phyloP scores from a whole-genome alignment of 169 alveolate genomes.

The Plasmodium vivax region DNA sequence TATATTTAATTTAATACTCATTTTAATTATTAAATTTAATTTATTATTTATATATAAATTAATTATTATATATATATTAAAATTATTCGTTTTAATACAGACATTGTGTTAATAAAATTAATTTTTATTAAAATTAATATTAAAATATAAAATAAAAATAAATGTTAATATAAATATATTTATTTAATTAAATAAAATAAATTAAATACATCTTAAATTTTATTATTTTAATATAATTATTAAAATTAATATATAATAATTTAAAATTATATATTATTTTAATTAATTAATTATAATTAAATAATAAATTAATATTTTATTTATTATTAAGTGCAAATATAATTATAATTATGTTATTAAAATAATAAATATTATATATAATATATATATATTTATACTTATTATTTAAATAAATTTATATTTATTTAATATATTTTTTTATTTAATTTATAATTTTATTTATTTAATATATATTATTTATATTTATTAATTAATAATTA shows the following conservation, averaged over 20 bases:
- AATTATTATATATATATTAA: not conserved
- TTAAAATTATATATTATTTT: no score
- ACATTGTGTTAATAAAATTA: not conserved
- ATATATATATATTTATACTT: not conserved
- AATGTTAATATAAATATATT: not conserved
- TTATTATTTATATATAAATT: not conserved
- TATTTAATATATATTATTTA: not conserved
- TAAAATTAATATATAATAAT: no score
- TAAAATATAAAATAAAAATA: not conserved
- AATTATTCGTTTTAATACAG: not conserved
- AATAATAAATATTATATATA: no score
- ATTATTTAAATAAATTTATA: no score
- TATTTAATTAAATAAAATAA: not conserved
- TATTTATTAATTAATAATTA: not conserved
- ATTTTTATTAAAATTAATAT: not conserved
- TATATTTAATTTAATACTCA: not conserved
- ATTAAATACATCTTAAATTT: no score
- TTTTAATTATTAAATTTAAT: not conserved
- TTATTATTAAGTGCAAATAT: not conserved
- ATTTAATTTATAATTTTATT: not conserved
- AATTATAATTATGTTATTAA: not conserved
- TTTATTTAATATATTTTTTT: no score
- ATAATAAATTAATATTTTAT: not conserved
- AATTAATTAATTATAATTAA: not conserved
- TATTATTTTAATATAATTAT: no score